These are phyloP conservation scores for Spinacia oleracea DNA, from an alignment of 179 eudicot species.

Conservation along the genomic window DNA sequence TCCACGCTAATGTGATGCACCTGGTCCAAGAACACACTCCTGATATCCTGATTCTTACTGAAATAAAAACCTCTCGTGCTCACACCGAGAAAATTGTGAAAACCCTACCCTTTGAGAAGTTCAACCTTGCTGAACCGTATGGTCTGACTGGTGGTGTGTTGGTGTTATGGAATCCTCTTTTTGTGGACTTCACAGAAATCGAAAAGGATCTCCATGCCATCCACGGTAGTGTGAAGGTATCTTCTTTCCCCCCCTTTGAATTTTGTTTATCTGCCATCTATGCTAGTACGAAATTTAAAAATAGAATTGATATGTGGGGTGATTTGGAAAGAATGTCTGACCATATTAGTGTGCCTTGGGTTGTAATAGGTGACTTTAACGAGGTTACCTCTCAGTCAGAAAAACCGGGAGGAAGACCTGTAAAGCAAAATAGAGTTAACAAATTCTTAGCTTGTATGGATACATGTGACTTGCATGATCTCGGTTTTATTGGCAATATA, in stretches of 20 bases:
- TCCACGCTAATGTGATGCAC: no score
- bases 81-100: background rate
- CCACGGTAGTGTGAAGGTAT: background rate
- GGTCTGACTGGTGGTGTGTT: background rate
- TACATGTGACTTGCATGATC: background rate
- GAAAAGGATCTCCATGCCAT: background rate
- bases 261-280: background rate
- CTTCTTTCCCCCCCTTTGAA: rapidly evolving
- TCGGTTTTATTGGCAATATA: background rate
- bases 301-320: background rate
- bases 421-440: background rate
- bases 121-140: background rate
- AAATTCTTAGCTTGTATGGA: background rate
- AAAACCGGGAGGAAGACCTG: background rate
- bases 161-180: background rate
- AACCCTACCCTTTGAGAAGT: background rate
- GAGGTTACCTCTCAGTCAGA: background rate
- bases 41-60: background rate
- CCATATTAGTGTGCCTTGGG: background rate
- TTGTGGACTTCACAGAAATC: no score
- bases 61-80: background rate
- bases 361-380: background rate
- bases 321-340: background rate
- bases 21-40: background rate
- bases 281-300: background rate